Evolutionary conservation across 1,284 basidiomycete genomes (phyloP), one percentile per base, ranked within the genome.

Genomic region (Malassezia furfur): DNA sequence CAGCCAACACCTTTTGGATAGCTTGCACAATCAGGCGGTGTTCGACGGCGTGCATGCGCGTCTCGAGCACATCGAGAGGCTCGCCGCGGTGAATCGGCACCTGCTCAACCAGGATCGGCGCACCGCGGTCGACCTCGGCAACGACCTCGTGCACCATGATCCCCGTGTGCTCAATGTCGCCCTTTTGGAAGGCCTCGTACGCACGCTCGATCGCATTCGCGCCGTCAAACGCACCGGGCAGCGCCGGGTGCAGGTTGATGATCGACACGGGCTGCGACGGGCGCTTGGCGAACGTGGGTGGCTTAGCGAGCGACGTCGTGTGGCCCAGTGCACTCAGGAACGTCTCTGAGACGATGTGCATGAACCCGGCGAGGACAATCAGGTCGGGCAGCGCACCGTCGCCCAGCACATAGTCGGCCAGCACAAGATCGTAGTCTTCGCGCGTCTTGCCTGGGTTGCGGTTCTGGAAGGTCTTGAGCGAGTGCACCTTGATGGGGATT

Each of bases 61-160:
- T 79, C 71, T 91, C 88, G 62, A 93, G 85, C 40, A 79, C 80
- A 60, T 86, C 85, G 54, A 87, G 75, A 5, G 81, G 77, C 64
- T 96, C 91, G 11, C 81, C 69, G 49, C 84, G 78, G 61, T 78
- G 76, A 54, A 94, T 84, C 60, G 82, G 81, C 11, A 98, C 82
- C 68, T 89, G 82, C 55, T 82, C 79, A 43, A 91, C 85, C 28
- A 96, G 75, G 36, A 98, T 72, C 0, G 93, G 91, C 68, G 87
- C 84, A 1, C 93, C 94, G 6, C 85, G 82, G 76, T 98, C 94
- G 11, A 98, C 91, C 71, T 93, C 88, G 59, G 85, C 85, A 31
- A 96, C 85, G 14, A 96, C 93, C 34, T 85, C 82, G 77, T 98
- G 93, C 0, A 96, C 85, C 93, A 98, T 98, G 3, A 83, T 85